A percentile compares a stretch with the other conserved stretches of the same genome.
These are phyloP conservation scores for Solanum paucissectum DNA, from an alignment of 257 asterid species.

Conservation along the genomic window DNA sequence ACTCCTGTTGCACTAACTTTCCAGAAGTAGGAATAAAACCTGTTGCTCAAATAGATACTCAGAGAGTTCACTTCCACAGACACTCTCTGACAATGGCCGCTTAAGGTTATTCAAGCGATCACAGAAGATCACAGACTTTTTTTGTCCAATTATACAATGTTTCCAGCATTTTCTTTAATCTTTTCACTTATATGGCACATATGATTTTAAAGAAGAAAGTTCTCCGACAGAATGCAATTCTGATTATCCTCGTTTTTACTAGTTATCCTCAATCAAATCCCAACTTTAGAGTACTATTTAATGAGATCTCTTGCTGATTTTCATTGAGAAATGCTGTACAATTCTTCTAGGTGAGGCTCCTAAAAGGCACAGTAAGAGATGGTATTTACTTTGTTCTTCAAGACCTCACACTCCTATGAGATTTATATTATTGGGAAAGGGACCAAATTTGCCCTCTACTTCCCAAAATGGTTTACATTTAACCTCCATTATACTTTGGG, in stretches of 20 bases:
- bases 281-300: background rate
- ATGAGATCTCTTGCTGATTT: background rate
- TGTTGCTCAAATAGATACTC: background rate
- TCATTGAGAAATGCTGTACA: background rate
- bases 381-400: background rate
- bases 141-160: background rate
- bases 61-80: background rate
- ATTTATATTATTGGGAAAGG: background rate
- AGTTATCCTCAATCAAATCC: background rate
- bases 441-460: background rate
- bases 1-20: background rate
- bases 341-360: background rate
- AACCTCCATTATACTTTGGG: background rate
- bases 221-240: background rate
- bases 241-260: background rate
- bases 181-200: background rate
- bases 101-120: background rate
- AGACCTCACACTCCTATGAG: background rate
- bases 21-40: background rate
- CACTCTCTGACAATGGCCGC: background rate
- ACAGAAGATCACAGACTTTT: background rate
- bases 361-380: background rate
- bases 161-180: background rate
- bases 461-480: background rate
- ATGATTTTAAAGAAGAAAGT: background rate